Evolutionary conservation across 1,284 basidiomycete species (phyloP), one percentile per base, ranked within the genome.

Genomic region (Sanguinoderma infundibulare): DNA sequence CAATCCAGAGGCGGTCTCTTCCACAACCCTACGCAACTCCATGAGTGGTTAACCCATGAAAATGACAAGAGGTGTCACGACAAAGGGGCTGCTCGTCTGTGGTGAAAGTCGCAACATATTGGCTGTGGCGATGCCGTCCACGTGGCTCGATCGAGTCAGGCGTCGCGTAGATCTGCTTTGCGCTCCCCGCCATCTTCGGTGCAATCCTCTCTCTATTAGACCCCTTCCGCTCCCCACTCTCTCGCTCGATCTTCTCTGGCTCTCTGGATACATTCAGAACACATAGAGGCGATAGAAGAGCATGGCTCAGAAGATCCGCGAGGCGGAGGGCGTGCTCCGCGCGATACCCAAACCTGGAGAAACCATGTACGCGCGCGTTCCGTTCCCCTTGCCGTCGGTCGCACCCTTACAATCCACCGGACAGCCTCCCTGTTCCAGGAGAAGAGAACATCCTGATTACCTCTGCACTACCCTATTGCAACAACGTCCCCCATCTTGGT

Each of bases 401-500:
- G 15, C 28, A 4, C 34, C 5, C 24, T 53, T 22, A 55, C 24
- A 15, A 35, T 49, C 22, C 46, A 12, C 38, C 39, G 40, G 34
- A 10, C 39, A 97, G 95, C 69, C 79, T 96, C 55, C 96, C 96
- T 3, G 89, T 90, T 74, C 83, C 90, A 55, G 96, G 95, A 50
- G 89, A 95, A 75, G 81, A 81, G 56, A 98, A 98, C 72, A 80
- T 98, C 53, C 82, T 99, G 42, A 90, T 99, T 73, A 98, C 98
- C 9, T 98, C 96, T 61, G 97, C 98, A 39, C 79, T 99, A 57
- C 98, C 98, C 14, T 99, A 97, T 74, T 98, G 98, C 76, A 99
- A 99, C 79, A 99, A 99, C 73, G 97, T 98, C 15, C 98, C 98
- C 26, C 98, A 99, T 82, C 87, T 99, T 53, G 92, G 93, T 92